Evolutionary conservation across 2,329 filamentous ascomycete species (phyloP), one percentile per base, ranked within the genome.

Genomic region (Alternaria incomplexa): DNA sequence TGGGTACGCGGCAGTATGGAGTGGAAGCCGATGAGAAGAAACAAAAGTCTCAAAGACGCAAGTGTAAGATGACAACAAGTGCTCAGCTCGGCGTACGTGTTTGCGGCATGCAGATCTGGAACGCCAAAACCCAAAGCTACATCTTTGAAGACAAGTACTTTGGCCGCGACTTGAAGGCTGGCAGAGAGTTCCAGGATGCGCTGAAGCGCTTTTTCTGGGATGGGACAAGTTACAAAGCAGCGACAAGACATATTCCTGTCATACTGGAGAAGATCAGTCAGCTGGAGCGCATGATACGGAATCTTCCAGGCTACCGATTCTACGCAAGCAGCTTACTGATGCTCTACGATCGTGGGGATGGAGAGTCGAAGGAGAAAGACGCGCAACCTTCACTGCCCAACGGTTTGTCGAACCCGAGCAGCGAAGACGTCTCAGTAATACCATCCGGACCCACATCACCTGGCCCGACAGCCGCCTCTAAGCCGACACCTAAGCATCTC

Each of bases 101-200:
- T 5, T 99, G 96, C 76, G 96, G 96, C 5, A 90, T 99, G 82
- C 96, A 99, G 78, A 93, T 97, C 1, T 99, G 95, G 93, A 95
- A 98, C 75, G 90, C 89, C 22, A 89, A 90, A 68, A 90, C 89
- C 36, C 89, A 96, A 74, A 89, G 88, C 50, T 97, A 97, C 76
- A 85, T 94, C n/a, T 99, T 98, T 76, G 92, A 97, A 77, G 96
- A 99, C 85, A 99, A 99, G 81, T 99, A 99, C 80, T 97, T 93
- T 77, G 96, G 96, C 2, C 91, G 96, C 57, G 89, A 93, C 70
- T 84, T 99, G 32, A 94, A 94, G 79, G 93, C 91, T 3, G 96
- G 96, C 3, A 85, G 87, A 4, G 93, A 98, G 76, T 98, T 99
- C 73, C 92, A 97, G 75, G 89, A 91, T 62, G 94, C 94, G 0